Percentiles rank a stretch among this genome's conserved stretches.
phyloP scores from a whole-genome alignment of 768 basidiomycete species.

The Chlorophyllum brunneum region DNA sequence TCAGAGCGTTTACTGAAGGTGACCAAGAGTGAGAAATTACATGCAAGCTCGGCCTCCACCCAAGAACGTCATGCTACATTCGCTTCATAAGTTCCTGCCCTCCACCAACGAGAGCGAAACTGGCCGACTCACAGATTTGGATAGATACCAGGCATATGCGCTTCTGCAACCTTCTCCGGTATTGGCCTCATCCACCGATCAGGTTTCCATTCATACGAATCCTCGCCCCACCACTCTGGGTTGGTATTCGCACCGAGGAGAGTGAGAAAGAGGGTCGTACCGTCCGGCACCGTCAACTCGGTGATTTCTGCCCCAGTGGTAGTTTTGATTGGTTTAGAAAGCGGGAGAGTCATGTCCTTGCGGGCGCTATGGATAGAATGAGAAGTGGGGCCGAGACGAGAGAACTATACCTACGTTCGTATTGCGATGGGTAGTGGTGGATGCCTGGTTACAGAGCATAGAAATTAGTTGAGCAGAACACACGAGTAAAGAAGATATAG shows the following conservation, averaged over 20 bases:
- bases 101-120: not conserved
- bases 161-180: conserved; percentile 25
- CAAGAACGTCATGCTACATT: conserved; percentile 38
- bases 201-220: conserved; percentile 42
- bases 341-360: conserved; percentile 27
- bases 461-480: not conserved
- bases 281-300: conserved; percentile 24
- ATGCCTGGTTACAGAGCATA: conserved; percentile 16
- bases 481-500: not conserved
- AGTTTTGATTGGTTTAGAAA: conserved; percentile 8
- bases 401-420: not conserved
- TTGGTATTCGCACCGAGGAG: conserved; percentile 30
- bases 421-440: conserved; percentile 22
- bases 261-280: conserved; percentile 25
- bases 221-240: conserved; percentile 36
- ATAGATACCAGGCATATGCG: conserved; percentile 32
- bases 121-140: conserved; percentile 29
- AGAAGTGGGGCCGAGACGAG: not conserved
- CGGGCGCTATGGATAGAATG: conserved; percentile 6
- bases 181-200: conserved; percentile 38
- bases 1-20: not conserved
- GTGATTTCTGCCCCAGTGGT: conserved; percentile 8
- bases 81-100: not conserved
- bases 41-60: conserved; percentile 38
- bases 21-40: conserved; percentile 13